Base-by-base conservation (phyloP, 1,284 basidiomycete species). In the Irpex sp. region DNA sequence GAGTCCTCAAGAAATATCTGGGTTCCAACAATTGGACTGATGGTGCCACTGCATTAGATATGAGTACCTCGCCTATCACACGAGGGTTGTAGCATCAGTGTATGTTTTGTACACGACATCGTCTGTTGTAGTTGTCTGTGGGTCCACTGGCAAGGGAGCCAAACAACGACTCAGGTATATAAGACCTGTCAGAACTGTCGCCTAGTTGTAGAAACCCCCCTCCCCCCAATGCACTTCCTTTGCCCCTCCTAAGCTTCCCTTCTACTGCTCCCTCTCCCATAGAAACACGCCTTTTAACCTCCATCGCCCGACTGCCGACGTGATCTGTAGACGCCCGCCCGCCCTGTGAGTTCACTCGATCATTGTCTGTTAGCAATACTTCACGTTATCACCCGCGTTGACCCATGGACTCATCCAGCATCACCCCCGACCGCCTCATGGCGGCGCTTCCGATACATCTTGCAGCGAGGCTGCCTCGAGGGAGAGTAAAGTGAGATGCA, bases 111-210 rank as follows among this genome's bases (percentile, higher is more conserved):
- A 21, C 35, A 55, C 53, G 53, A 36, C 53, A 36, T 36, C 19
- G 26, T 54, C 49, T 17, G 17, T 8, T 60, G 59, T 60, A 43
- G 33, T 60, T n/a, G 59, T 60, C 59, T 60, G 59, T 60, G 59
- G 59, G 59, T 60, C 59, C 59, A 60, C 59, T 37, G 6, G 51
- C 9, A 26, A 53, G 36, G 49, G 49, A 50, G 37, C 59, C 59
- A 60, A 60, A 60, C 59, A 60, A 37, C 26, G 6, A 37, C 17
- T 17, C 31, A n/a, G 53, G 33, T 55, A 55, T 55, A 55, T 55
- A 55, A 55, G 53, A 26, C 53, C 31, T 33, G 53, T 19, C 31
- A 55, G 7, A 36, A 26, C 13, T 13, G 53, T 21, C 53, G 31
- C 35, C 33, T 55, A 31, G 53, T 5, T 51, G 49, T 51, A 51